Conservation (phyloP, 805 yeast genomes). For the Sugiyamaella americana region DNA sequence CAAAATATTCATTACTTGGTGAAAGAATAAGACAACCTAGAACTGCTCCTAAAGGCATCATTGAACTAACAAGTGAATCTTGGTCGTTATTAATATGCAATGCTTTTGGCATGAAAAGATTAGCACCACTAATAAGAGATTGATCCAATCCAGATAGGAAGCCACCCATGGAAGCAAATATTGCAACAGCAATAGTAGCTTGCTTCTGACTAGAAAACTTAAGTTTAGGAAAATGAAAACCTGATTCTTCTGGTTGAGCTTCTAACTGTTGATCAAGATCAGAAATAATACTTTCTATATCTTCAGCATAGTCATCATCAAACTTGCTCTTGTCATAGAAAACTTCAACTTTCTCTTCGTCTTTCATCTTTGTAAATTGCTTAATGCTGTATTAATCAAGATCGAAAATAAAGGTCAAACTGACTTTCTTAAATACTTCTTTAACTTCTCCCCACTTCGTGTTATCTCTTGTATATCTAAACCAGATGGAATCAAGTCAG, state of each 20-base stretch:
- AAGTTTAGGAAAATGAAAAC: slow-evolving; percentile 8
- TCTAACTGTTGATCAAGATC: slow-evolving; percentile 9
- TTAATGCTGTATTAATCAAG: too few relatives aligned
- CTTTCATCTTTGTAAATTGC: too few relatives aligned
- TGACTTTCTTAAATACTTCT: too few relatives aligned
- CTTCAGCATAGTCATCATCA: neutral
- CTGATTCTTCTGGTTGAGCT: slow-evolving; percentile 4
- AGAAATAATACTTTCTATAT: slow-evolving; percentile 4
- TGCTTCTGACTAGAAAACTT: slow-evolving; percentile 41
- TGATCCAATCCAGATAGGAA: slow-evolving; percentile 62
- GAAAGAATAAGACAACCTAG: slow-evolving; percentile 56
- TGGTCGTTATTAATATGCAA: slow-evolving; percentile 39
- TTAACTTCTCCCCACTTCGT: too few relatives aligned
- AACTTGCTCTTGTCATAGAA: slow-evolving; percentile 1
- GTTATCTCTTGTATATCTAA: too few relatives aligned
- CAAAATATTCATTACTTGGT: slow-evolving; percentile 49
- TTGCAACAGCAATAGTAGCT: slow-evolving; percentile 47
- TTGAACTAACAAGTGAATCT: slow-evolving; percentile 48
- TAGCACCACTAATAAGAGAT: slow-evolving; percentile 60
- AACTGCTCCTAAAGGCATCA: slow-evolving; percentile 68
- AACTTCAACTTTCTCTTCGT: neutral
- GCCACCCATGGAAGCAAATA: slow-evolving; percentile 59
- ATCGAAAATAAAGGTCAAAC: too few relatives aligned
- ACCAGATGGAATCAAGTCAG: too few relatives aligned
- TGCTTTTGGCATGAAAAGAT: slow-evolving; percentile 42